Conservation (phyloP, 1,284 basidiomycete genomes). For the Cryptococcus maquisensis region DNA sequence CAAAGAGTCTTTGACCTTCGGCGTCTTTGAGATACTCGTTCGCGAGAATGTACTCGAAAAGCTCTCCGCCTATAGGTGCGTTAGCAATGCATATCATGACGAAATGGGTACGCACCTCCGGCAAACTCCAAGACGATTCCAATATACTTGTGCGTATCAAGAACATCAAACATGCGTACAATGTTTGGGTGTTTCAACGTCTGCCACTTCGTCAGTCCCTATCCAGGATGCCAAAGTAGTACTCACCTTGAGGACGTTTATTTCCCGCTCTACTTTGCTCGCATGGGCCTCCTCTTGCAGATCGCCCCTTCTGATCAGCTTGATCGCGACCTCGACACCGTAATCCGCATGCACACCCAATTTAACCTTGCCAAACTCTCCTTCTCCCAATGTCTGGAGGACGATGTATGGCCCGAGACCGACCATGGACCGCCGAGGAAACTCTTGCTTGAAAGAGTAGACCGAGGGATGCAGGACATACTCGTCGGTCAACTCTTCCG, state of each 20-base stretch:
- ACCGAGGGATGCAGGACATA: conserved; percentile 69
- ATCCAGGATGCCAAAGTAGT: conserved; percentile 3
- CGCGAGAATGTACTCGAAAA: conserved; percentile 98
- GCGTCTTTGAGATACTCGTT: conserved; percentile 94
- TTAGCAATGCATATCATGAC: not conserved
- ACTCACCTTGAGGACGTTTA: conserved; percentile 87
- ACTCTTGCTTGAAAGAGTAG: conserved; percentile 73
- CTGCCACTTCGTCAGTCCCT: conserved; percentile 50
- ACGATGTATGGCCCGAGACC: conserved; percentile 94
- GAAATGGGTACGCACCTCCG: conserved; percentile 55
- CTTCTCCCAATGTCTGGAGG: conserved; percentile 91
- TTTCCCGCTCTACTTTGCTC: conserved; percentile 95
- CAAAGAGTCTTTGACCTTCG: conserved; percentile 93
- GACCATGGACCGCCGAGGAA: conserved; percentile 78
- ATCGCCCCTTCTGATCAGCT: conserved; percentile 90
- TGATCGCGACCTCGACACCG: conserved; percentile 99
- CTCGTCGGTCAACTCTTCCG: conserved; percentile 45
- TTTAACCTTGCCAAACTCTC: conserved; percentile 99
- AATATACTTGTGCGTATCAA: conserved; percentile 99
- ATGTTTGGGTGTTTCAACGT: conserved; percentile 96
- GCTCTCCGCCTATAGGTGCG: conserved; percentile 68
- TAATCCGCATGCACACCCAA: conserved; percentile 89
- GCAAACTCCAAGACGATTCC: conserved; percentile 99
- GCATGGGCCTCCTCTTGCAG: conserved; percentile 82
- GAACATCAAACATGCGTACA: conserved; percentile 95